Evolutionary conservation across 257 asterid species (phyloP), one percentile per base, ranked within the genome.

Genomic region (Anisodus acutangulus): DNA sequence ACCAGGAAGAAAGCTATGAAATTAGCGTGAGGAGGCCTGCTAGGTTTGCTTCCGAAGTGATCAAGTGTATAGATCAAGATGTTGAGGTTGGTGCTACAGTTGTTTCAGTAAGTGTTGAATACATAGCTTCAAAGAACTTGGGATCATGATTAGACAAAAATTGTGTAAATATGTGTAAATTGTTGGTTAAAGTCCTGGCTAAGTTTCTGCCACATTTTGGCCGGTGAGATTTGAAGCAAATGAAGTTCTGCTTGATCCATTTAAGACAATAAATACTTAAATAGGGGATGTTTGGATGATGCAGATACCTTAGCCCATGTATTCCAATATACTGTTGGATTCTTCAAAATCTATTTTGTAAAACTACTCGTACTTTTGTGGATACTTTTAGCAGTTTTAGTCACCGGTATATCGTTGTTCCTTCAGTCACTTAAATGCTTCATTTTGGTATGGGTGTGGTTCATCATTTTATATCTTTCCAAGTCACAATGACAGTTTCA

Each of bases 41-140:
- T 83, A 80, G 87, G 78, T 90, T 91, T 41, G 92, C 87, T 79
- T 86, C 89, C 41, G 91, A 90, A 53, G 88, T 89, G 9, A 85
- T 81, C 72, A 78, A 85, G 78, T 57, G 49, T 64, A 72, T 89
- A 49, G 82, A 85, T 83, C 86, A 79, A 57, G 86, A 81, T 78
- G 57, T 58, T 60, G 88, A 84, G 19, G 82, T 82, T 43, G 88
- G 63, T 49, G 82, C 76, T 12, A 83, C 88, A 78, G 88, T 91
- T 80, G 68, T 81, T 79, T 60, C 53, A 84, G 97, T 91, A 84
- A 91, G 95, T 88, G 68, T 41, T 62, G 59, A 78, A 53, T 13
- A 53, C 81, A 26, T 53, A 7, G 12, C 60, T 81, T 81, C 15
- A 41, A 43, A 51, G n/a, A 63, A 81, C 43, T 7, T 81, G 17